These are phyloP conservation scores for Cystobasidium sp. DNA, from an alignment of 1,284 basidiomycete species.

Conservation along the genomic window DNA sequence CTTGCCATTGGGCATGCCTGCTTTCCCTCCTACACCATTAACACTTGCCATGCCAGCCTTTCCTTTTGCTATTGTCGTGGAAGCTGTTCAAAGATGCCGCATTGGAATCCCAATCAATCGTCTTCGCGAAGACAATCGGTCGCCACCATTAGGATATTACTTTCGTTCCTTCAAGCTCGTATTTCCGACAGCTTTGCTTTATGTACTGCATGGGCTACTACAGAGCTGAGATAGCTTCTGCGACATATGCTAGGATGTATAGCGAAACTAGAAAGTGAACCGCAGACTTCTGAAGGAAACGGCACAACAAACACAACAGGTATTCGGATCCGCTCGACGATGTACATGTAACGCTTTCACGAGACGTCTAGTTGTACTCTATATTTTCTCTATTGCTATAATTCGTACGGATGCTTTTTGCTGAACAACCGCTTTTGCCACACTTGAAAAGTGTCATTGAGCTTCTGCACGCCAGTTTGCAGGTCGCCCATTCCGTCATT, in stretches of 20 bases:
- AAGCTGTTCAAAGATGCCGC: neutral
- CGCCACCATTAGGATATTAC: neutral
- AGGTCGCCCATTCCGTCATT: neutral
- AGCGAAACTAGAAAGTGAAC: no score
- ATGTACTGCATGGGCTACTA: no score
- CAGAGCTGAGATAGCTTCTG: no score
- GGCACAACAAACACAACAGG: no score
- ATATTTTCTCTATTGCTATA: neutral
- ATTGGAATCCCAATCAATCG: neutral
- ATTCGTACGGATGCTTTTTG: no score
- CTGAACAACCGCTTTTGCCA: no score
- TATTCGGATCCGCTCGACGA: neutral
- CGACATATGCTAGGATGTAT: no score
- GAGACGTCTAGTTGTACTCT: neutral
- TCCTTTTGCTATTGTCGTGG: neutral
- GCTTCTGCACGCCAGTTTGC: no score
- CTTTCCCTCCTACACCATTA: neutral
- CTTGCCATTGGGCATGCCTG: conserved; percentile 21
- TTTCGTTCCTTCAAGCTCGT: no score
- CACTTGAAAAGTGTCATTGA: no score
- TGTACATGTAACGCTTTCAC: neutral
- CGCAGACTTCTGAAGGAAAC: no score
- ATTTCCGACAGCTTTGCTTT: no score
- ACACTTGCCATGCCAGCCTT: neutral
- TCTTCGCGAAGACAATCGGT: neutral